Evolutionary conservation across 2,329 filamentous ascomycete genomes (phyloP).

Genomic region (Arthrinium puccinioides): DNA sequence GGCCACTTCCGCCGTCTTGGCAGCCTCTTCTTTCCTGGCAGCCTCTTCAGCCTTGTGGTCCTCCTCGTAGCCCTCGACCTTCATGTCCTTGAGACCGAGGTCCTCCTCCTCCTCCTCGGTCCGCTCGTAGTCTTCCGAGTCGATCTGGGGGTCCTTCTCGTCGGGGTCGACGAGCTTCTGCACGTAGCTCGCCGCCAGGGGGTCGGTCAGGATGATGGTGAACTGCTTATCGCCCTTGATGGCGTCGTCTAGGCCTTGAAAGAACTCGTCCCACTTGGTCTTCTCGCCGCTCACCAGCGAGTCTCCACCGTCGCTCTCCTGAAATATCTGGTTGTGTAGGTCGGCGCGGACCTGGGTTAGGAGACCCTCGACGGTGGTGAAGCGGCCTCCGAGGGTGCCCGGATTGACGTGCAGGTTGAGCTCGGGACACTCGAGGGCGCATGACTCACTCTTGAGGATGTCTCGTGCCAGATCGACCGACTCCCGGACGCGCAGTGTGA

Average conservation of each 20-base stretch:
- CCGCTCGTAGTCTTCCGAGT: slow-evolving; percentile 72
- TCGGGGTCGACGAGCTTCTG: slow-evolving; percentile 77
- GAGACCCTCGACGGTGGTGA: slow-evolving; percentile 93
- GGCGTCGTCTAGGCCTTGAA: slow-evolving; percentile 65
- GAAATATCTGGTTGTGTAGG: slow-evolving; percentile 80
- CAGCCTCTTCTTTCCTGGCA: neutral
- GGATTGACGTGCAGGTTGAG: slow-evolving; percentile 83
- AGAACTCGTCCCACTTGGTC: slow-evolving; percentile 74
- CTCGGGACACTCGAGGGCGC: slow-evolving; percentile 78
- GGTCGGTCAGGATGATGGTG: slow-evolving; percentile 77
- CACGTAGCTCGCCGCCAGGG: slow-evolving; percentile 86
- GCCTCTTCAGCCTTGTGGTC: slow-evolving; percentile 20
- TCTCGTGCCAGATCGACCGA: slow-evolving; percentile 76
- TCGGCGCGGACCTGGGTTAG: slow-evolving; percentile 89
- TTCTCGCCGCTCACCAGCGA: slow-evolving; percentile 62
- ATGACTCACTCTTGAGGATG: slow-evolving; percentile 94
- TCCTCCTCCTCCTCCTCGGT: slow-evolving; percentile 93
- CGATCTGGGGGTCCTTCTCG: slow-evolving; percentile 69
- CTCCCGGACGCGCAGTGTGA: slow-evolving; percentile 66
- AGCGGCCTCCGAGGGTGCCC: slow-evolving; percentile 88
- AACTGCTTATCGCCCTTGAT: slow-evolving; percentile 77
- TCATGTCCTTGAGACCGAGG: slow-evolving; percentile 85
- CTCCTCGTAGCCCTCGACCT: slow-evolving; percentile 76
- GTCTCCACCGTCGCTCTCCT: slow-evolving; percentile 69
- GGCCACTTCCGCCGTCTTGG: neutral